phyloP scores from a whole-genome alignment of 176 grass and related monocot genomes.

The Rhynchospora pubera region DNA sequence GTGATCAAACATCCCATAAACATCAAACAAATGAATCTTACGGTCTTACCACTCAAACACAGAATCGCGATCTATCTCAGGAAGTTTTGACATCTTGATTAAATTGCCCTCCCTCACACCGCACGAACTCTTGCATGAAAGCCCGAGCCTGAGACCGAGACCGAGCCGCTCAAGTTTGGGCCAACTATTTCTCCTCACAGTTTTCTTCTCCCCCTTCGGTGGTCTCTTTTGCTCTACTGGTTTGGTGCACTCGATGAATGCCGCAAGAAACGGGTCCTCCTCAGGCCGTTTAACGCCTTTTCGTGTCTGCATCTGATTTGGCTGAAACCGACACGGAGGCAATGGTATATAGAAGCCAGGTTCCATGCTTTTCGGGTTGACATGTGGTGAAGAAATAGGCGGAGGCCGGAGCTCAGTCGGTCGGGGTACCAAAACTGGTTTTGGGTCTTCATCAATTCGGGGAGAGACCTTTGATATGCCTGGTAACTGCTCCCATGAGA shows the following conservation, averaged over 20 bases:
- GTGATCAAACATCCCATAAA: background rate
- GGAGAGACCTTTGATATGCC: constrained; percentile 55
- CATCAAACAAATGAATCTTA: background rate
- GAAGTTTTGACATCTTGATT: constrained; percentile 21
- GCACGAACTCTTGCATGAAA: constrained; percentile 42
- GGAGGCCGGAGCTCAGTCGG: background rate
- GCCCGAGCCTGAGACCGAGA: constrained; percentile 9
- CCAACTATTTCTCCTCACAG: constrained; percentile 17
- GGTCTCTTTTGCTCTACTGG: background rate
- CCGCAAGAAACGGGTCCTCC: constrained; percentile 72
- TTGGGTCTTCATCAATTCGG: background rate
- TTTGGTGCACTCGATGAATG: constrained; percentile 61
- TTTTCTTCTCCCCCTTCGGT: background rate
- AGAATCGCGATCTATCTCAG: background rate
- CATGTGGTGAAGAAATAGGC: background rate
- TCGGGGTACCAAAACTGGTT: background rate
- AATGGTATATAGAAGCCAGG: constrained; percentile 38
- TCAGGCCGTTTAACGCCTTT: constrained; percentile 17
- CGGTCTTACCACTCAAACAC: background rate
- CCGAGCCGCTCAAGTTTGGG: constrained; percentile 6
- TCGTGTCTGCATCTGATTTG: background rate
- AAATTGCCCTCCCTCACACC: constrained; percentile 30
- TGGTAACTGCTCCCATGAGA: constrained; percentile 92
- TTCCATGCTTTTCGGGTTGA: constrained; percentile 6
- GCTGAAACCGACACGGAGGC: constrained; percentile 29